Percentiles rank a stretch among this genome's conserved stretches.
These are phyloP conservation scores for Stereum hirsutum DNA, from an alignment of 1,284 basidiomycete species.

Conservation along the genomic window DNA sequence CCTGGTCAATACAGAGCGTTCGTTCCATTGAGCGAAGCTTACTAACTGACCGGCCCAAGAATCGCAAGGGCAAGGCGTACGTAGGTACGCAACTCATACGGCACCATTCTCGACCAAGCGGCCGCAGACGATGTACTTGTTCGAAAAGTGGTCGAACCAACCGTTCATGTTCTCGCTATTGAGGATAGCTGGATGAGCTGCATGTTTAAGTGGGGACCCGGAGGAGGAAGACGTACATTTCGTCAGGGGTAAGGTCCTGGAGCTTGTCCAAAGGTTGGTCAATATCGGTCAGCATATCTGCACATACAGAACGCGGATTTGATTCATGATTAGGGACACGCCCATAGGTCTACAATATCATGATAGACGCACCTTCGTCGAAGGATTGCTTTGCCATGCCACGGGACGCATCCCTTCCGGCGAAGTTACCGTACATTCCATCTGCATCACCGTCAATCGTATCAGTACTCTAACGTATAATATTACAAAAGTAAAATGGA, in stretches of 20 bases:
- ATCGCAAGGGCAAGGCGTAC: no score
- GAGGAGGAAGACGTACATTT: constrained; percentile 61
- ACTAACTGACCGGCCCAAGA: no score
- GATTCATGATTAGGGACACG: not conserved
- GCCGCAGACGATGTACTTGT: constrained; percentile 83
- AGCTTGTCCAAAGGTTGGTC: constrained; percentile 84
- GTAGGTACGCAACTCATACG: constrained; percentile 7
- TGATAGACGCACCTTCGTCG: constrained; percentile 54
- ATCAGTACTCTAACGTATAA: not conserved
- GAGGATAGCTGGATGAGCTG: not conserved
- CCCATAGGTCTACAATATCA: not conserved
- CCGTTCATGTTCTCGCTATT: constrained; percentile 85
- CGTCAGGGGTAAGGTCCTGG: constrained; percentile 65
- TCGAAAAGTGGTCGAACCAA: constrained; percentile 86
- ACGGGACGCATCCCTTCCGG: constrained; percentile 86
- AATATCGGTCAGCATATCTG: constrained; percentile 85
- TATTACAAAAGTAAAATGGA: not conserved
- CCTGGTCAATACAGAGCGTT: no score
- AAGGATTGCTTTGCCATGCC: constrained; percentile 98
- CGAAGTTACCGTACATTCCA: constrained; percentile 96
- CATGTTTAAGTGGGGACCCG: not conserved
- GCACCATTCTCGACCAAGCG: constrained; percentile 68
- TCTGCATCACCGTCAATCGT: constrained; percentile 32
- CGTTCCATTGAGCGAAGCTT: no score
- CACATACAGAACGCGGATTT: not conserved